Evolutionary conservation across 768 basidiomycete genomes (phyloP).

Genomic region (Lentinula guzmanii): DNA sequence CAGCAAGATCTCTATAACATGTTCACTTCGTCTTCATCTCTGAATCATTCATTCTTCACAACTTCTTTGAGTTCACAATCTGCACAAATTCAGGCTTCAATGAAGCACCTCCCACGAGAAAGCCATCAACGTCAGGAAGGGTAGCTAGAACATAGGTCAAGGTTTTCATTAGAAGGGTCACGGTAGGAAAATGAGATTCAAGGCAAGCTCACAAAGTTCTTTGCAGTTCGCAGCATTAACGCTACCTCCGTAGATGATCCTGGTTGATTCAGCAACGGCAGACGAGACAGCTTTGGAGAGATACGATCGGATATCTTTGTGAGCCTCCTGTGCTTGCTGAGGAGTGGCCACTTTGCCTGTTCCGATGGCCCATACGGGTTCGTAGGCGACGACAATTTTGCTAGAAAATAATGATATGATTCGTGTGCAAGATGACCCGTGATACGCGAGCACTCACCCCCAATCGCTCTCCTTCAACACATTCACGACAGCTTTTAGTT

Average conservation of each 20-base stretch:
- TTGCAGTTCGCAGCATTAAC: slow-evolving; percentile 85
- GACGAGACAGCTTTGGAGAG: slow-evolving; percentile 59
- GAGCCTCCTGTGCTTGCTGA: slow-evolving; percentile 90
- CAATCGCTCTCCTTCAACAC: slow-evolving; percentile 63
- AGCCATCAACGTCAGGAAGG: slow-evolving; percentile 88
- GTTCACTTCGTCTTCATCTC: neutral
- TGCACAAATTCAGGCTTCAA: slow-evolving; percentile 95
- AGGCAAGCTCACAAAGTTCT: slow-evolving; percentile 65
- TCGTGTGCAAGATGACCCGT: neutral
- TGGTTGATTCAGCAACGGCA: slow-evolving; percentile 62
- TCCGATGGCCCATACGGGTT: slow-evolving; percentile 98
- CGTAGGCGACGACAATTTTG: slow-evolving; percentile 91
- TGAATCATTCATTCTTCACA: neutral
- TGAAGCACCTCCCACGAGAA: slow-evolving; percentile 97
- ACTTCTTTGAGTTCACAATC: slow-evolving; percentile 70
- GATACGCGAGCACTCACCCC: slow-evolving; percentile 47
- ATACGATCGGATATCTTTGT: slow-evolving; percentile 76
- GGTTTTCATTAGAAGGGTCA: neutral
- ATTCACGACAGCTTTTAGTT: slow-evolving; percentile 72
- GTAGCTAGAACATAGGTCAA: slow-evolving; percentile 36
- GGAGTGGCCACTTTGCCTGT: slow-evolving; percentile 94
- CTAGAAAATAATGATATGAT: slow-evolving; percentile 28
- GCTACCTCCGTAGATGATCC: slow-evolving; percentile 95
- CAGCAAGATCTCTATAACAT: neutral
- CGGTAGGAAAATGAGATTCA: neutral